phyloP scores from a whole-genome alignment of 2,329 filamentous ascomycete species.

The Trichoderma hamatum region DNA sequence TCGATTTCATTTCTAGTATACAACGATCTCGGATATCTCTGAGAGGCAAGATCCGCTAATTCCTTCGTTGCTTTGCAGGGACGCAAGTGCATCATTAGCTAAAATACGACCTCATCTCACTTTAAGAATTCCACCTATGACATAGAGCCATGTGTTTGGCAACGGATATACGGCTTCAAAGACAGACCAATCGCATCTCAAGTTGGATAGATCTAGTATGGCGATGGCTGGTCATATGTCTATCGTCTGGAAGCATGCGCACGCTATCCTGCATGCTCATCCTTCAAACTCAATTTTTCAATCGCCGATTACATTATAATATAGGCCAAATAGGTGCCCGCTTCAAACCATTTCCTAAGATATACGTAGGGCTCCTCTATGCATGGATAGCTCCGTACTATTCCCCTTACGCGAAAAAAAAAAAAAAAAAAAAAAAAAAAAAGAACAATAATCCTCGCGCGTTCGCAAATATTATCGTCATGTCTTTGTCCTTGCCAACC shows the following conservation, averaged over 20 bases:
- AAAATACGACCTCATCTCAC: not conserved
- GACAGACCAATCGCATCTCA: not conserved
- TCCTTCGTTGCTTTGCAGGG: not conserved
- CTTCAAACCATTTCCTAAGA: not conserved
- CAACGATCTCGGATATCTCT: not conserved
- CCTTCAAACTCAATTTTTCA: not conserved
- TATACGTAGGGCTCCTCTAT: no score
- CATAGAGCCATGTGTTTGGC: not conserved
- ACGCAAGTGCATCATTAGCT: not conserved
- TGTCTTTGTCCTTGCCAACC: not conserved
- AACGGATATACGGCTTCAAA: not conserved
- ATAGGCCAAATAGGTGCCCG: not conserved
- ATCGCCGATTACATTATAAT: not conserved
- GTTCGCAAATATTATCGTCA: no score
- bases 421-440: no score
- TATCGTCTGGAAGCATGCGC: not conserved
- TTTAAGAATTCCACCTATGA: not conserved
- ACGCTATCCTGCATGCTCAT: not conserved
- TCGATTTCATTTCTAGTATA: not conserved
- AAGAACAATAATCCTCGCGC: no score
- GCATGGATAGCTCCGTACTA: no score
- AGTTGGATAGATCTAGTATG: not conserved
- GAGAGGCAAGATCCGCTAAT: not conserved
- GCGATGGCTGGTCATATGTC: not conserved
- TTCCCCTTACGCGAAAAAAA: no score